phyloP scores from a whole-genome alignment of 2,329 filamentous ascomycete genomes.

The Fusarium azukiicola region DNA sequence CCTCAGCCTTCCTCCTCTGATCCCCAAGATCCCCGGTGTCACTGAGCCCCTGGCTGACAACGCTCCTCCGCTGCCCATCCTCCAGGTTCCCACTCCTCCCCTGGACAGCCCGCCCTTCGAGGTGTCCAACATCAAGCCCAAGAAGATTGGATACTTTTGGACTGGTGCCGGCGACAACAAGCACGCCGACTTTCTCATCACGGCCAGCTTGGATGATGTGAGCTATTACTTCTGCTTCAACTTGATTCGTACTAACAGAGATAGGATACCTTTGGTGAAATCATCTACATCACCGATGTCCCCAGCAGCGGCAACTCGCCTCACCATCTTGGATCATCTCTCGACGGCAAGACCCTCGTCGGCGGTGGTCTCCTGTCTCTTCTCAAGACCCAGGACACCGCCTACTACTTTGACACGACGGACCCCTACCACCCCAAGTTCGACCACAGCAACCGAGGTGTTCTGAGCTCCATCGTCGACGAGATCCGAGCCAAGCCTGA shows the following conservation, averaged over 20 bases:
- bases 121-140: slow-evolving; percentile 77
- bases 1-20: slow-evolving; percentile 74
- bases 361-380: slow-evolving; percentile 79
- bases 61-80: slow-evolving; percentile 76
- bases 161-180: slow-evolving; percentile 79
- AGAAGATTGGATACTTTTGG: slow-evolving; percentile 85
- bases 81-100: slow-evolving; percentile 80
- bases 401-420: slow-evolving; percentile 80
- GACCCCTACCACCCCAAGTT: slow-evolving; percentile 80
- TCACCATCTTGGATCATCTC: slow-evolving; percentile 76
- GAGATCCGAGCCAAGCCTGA: slow-evolving; percentile 83
- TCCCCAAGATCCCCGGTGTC: slow-evolving; percentile 79
- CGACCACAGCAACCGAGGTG: slow-evolving; percentile 78
- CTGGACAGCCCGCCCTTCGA: slow-evolving; percentile 75
- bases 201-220: slow-evolving; percentile 79
- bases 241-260: neutral
- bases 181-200: slow-evolving; percentile 79
- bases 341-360: slow-evolving; percentile 78
- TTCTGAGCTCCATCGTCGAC: slow-evolving; percentile 79
- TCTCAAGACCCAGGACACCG: slow-evolving; percentile 80
- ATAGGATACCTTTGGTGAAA: slow-evolving; percentile 79
- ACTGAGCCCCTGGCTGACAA: slow-evolving; percentile 75
- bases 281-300: slow-evolving; percentile 79
- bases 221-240: slow-evolving; percentile 30
- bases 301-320: slow-evolving; percentile 80